Conservation (phyloP, 305 asterid species). For the Ajuga reptans region DNA sequence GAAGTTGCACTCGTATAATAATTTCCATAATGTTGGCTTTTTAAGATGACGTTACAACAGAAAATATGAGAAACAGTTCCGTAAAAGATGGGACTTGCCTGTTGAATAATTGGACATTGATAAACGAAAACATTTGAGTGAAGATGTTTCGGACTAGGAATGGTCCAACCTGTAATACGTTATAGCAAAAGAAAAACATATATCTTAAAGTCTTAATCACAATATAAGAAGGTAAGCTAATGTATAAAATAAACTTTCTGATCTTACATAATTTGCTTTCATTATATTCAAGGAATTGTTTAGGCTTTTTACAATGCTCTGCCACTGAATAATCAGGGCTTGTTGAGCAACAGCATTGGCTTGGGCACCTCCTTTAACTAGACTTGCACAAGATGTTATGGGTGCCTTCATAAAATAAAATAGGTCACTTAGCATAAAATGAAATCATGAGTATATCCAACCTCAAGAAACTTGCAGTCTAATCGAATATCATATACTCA, state of each 20-base stretch:
- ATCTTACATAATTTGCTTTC: slow-evolving; percentile 83
- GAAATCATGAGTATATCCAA: neutral
- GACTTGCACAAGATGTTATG: slow-evolving; percentile 86
- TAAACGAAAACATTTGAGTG: slow-evolving; percentile 85
- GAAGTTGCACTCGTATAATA: slow-evolving; percentile 11
- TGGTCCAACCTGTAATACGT: slow-evolving; percentile 64
- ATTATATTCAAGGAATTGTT: slow-evolving; percentile 75
- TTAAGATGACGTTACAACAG: neutral
- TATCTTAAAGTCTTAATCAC: neutral
- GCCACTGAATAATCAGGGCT: slow-evolving; percentile 98
- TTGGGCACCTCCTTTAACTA: slow-evolving; percentile 84
- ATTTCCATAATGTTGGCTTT: neutral
- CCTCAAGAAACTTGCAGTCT: slow-evolving; percentile 2
- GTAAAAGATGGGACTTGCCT: slow-evolving; percentile 39
- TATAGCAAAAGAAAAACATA: slow-evolving; percentile 14
- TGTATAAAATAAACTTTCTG: neutral
- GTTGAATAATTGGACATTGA: slow-evolving; percentile 94
- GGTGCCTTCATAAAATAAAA: slow-evolving; percentile 61
- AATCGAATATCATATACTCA: slow-evolving; percentile 16
- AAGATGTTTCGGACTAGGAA: slow-evolving; percentile 76
- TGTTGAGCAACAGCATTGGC: slow-evolving; percentile 96
- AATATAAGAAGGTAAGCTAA: neutral
- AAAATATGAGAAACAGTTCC: slow-evolving; percentile 4
- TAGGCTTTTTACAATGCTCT: slow-evolving; percentile 86
- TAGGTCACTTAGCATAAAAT: neutral